A percentile compares a stretch with the other conserved stretches of the same genome.
phyloP scores from a whole-genome alignment of 2,329 filamentous ascomycete genomes.

The Cordyceps sp. region DNA sequence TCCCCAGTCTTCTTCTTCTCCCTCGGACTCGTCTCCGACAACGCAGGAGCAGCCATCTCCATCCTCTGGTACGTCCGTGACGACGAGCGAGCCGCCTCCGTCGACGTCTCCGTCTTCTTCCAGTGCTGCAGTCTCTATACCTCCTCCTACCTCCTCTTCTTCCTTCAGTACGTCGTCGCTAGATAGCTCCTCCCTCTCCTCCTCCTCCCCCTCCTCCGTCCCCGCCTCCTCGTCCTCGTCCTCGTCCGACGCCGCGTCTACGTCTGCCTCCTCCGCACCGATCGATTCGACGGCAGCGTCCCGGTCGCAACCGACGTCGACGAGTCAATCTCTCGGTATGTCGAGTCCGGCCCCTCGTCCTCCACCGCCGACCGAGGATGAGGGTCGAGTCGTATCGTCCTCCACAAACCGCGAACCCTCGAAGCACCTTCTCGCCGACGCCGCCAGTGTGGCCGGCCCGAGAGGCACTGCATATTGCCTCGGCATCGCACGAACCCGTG shows the following conservation, averaged over 20 bases:
- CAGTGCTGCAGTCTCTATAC: conserved; percentile 10
- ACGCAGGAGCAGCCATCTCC: conserved; percentile 4
- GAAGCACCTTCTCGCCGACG: background rate
- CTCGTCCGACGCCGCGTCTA: conserved; percentile 7
- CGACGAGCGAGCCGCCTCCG: conserved; percentile 11
- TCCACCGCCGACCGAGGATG: background rate
- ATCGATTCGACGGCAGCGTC: conserved; percentile 5
- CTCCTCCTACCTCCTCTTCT: conserved; percentile 9
- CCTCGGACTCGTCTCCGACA: conserved; percentile 1
- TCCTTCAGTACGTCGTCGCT: conserved; percentile 10
- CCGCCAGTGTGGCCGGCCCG: conserved; percentile 1
- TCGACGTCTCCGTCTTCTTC: conserved; percentile 14
- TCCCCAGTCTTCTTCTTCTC: conserved; percentile 2
- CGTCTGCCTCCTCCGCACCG: conserved; percentile 1
- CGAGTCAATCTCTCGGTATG: conserved; percentile 12
- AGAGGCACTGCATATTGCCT: background rate
- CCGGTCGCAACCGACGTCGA: conserved; percentile 3
- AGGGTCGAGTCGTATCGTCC: background rate
- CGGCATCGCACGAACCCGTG: too few species aligned
- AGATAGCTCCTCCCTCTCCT: conserved; percentile 8
- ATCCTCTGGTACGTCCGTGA: conserved; percentile 10
- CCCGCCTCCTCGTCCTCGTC: conserved; percentile 7
- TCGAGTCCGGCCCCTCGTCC: conserved; percentile 6
- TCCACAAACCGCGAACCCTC: background rate
- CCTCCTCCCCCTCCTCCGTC: conserved; percentile 8